Base-by-base conservation (phyloP, 345 rosid species). In the Citropsis articulata region DNA sequence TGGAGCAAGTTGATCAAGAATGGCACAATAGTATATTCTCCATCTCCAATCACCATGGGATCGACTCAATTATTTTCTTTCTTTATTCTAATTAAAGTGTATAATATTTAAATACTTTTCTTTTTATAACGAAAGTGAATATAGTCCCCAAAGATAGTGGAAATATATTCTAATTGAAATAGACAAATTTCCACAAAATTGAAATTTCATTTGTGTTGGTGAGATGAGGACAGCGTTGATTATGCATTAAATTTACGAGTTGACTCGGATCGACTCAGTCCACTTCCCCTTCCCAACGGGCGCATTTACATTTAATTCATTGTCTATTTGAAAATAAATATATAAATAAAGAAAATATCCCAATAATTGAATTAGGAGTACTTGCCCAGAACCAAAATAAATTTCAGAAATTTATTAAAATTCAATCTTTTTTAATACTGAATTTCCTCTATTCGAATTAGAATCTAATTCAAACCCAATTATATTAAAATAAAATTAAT, bases 21-120 rank as follows among this genome's bases (percentile, higher is more conserved):
- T 42, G 72, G 75, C 3, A 71, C 30, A 77, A 31, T 18, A 55
- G 81, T 69, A 86, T 86, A 83, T 86, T 83, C 86, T 27, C 53
- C 69, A 75, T 83, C 86, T 27, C 53, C 69, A 75, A 42, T 77
- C 81, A 28, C 50, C 9, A 65, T 24, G 38, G 22, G 61, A 63
- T 59, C 68, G 66, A 27, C 30, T 30, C 31, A 18, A 73, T 24
- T 22, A 50, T 78, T 67, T 42, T 13, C 13, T 56, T 38, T 25
- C 16, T 14, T 16, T 4, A 53, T 45, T 45, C 35, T 61, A 57
- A 35, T 40, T 6, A 57, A 21, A 21, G 71, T 3, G 50, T 45
- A 0, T 3, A 12, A 45, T 45, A 13, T 69, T 19, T 8, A 16
- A 9, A 2, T 64, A 18, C 31, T 74, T 60, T 24, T 9, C 28